Evolutionary conservation across 768 basidiomycete genomes (phyloP).

Genomic region (Rhizopogon vinicolor): DNA sequence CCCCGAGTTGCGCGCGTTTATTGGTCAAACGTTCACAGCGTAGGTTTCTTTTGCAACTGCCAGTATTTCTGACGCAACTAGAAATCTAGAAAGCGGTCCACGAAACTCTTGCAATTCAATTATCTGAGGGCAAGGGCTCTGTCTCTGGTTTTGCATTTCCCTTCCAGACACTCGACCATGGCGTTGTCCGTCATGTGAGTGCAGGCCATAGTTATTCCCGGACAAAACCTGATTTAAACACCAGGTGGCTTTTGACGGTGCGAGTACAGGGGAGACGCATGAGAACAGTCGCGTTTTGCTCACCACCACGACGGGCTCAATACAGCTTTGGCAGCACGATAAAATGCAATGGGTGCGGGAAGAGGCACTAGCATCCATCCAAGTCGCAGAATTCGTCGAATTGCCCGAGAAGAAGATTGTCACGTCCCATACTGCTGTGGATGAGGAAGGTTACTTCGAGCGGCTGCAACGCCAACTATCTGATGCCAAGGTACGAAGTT

Average conservation of each 20-base stretch:
- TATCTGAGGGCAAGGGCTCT: constrained; percentile 41
- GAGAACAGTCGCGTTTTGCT: constrained; percentile 44
- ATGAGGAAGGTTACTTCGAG: constrained; percentile 43
- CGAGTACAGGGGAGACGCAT: constrained; percentile 31
- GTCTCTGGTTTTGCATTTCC: constrained; percentile 52
- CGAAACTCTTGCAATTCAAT: constrained; percentile 47
- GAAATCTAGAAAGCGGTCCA: constrained; percentile 45
- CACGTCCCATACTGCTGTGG: constrained; percentile 26
- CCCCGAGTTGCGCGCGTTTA: constrained; percentile 59
- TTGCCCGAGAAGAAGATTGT: constrained; percentile 56
- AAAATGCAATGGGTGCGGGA: constrained; percentile 72
- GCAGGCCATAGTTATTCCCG: not conserved
- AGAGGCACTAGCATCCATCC: constrained; percentile 66
- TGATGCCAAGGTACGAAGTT: constrained; percentile 48
- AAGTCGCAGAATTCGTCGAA: constrained; percentile 68
- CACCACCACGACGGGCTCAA: constrained; percentile 69
- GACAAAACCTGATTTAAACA: not conserved
- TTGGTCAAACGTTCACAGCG: constrained; percentile 57
- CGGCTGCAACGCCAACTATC: constrained; percentile 53
- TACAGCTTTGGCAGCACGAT: constrained; percentile 70
- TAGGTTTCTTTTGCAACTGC: constrained; percentile 27
- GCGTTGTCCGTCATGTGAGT: constrained; percentile 63
- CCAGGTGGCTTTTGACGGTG: constrained; percentile 51
- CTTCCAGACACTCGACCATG: constrained; percentile 63
- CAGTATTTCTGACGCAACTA: constrained; percentile 1